A percentile compares a stretch with the other conserved stretches of the same genome.
Evolutionary conservation across 495 filamentous ascomycete species (phyloP).

Genomic region (Tuber indicum): DNA sequence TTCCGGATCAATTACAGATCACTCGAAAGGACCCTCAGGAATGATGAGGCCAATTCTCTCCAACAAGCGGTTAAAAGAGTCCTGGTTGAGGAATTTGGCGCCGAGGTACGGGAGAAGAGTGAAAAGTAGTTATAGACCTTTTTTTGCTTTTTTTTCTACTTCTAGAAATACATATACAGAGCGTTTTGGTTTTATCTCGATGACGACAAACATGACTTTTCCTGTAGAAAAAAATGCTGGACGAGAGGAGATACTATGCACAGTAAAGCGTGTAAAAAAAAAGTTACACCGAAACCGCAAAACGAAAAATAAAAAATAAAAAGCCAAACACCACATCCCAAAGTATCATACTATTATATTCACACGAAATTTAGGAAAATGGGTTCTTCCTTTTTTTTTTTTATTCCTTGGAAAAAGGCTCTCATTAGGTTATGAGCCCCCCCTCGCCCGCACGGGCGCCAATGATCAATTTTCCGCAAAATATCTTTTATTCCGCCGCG

Average conservation of each 20-base stretch:
- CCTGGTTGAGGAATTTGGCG: slow-evolving; percentile 63
- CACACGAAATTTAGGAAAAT: neutral
- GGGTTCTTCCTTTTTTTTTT: neutral
- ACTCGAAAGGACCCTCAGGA: slow-evolving; percentile 79
- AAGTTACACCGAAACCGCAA: neutral
- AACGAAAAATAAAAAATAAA: neutral
- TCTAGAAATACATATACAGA: neutral
- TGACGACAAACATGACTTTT: neutral
- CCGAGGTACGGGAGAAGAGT: slow-evolving; percentile 64
- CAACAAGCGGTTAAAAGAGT: slow-evolving; percentile 59
- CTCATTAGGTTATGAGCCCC: neutral
- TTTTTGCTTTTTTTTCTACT: slow-evolving; percentile 15
- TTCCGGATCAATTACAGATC: slow-evolving; percentile 90
- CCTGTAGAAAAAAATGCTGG: neutral
- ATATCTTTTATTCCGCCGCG: neutral
- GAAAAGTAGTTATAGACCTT: neutral
- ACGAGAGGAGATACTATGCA: neutral
- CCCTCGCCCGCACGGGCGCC: neutral
- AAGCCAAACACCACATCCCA: neutral
- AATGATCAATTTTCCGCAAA: slow-evolving; percentile 1
- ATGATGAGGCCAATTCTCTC: slow-evolving; percentile 65
- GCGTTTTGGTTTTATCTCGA: neutral
- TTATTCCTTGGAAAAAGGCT: neutral
- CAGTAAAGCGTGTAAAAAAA: neutral
- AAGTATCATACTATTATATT: neutral